These are phyloP conservation scores for Trichoderma virens DNA, from an alignment of 495 filamentous ascomycete species.

Conservation along the genomic window DNA sequence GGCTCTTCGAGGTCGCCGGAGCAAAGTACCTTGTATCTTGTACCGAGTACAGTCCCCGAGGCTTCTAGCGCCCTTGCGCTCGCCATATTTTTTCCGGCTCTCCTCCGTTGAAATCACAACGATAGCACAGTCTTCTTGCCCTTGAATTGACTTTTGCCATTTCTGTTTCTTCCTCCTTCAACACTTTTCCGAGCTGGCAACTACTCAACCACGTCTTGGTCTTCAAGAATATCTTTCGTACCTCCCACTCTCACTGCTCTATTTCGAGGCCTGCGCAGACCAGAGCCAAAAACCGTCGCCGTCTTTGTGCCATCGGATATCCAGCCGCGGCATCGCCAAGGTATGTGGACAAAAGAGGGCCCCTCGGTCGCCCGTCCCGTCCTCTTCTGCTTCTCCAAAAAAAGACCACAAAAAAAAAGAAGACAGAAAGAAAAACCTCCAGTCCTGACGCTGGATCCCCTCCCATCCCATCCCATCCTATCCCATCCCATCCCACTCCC, in stretches of 20 bases:
- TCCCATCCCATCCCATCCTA: not conserved
- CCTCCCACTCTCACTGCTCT: not conserved
- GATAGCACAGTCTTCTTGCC: not conserved
- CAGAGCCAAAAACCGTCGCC: no score
- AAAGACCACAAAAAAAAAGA: constrained; percentile 7
- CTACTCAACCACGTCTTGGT: no score
- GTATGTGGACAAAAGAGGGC: constrained; percentile 5
- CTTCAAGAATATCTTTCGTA: not conserved
- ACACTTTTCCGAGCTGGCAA: not conserved
- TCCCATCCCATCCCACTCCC: not conserved
- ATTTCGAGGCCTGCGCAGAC: no score
- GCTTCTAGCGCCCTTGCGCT: not conserved
- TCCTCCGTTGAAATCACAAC: not conserved
- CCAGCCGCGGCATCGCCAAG: not conserved
- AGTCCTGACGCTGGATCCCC: not conserved
- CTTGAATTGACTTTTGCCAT: not conserved
- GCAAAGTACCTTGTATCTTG: no score
- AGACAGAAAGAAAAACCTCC: not conserved
- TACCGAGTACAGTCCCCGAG: not conserved
- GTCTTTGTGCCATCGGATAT: not conserved
- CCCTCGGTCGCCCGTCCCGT: not conserved
- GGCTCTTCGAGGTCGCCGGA: no score
- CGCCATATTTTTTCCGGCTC: not conserved
- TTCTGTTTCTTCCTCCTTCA: not conserved
- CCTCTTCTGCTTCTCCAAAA: not conserved